Percentiles rank a stretch among this genome's conserved stretches.
Evolutionary conservation across 768 basidiomycete species (phyloP).

Genomic region (Termitomyces sp.): DNA sequence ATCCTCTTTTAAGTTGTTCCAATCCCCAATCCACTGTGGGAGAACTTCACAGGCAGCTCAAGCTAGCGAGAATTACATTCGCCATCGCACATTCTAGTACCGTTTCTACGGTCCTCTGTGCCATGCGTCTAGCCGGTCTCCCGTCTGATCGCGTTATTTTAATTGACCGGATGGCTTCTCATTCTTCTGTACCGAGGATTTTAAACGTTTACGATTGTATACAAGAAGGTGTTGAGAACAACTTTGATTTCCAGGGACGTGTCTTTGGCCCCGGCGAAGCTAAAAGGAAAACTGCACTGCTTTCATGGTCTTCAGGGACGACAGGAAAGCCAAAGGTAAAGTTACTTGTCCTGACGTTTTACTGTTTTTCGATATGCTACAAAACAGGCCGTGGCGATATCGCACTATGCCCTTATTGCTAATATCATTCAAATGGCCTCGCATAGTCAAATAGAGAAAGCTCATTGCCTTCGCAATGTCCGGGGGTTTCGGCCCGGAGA

Average conservation of each 20-base stretch:
- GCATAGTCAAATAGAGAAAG: constrained; percentile 27
- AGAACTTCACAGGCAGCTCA: constrained; percentile 49
- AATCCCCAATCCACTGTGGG: constrained; percentile 49
- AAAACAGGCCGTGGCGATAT: constrained; percentile 43
- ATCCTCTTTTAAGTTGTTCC: constrained; percentile 33
- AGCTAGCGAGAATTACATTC: constrained; percentile 33
- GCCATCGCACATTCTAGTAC: constrained; percentile 38
- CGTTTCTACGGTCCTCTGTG: constrained; percentile 29
- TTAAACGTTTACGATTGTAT: constrained; percentile 22
- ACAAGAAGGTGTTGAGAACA: constrained; percentile 15
- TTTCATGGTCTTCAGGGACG: constrained; percentile 66
- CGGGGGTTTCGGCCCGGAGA: constrained; percentile 44
- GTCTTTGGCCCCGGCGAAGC: constrained; percentile 45
- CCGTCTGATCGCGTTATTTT: constrained; percentile 33
- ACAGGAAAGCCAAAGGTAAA: constrained; percentile 60
- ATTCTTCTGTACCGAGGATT: constrained; percentile 5
- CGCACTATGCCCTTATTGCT: constrained; percentile 49
- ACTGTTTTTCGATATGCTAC: constrained; percentile 4
- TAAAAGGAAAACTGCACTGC: constrained; percentile 52
- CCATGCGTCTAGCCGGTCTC: constrained; percentile 27
- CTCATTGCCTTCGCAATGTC: constrained; percentile 19
- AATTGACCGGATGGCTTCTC: constrained; percentile 21
- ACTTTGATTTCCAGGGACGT: constrained; percentile 33
- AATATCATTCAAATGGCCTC: constrained; percentile 47
- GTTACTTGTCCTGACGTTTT: not conserved